phyloP scores from a whole-genome alignment of 306 rosid genomes.

The Pyrus pyrifolia region DNA sequence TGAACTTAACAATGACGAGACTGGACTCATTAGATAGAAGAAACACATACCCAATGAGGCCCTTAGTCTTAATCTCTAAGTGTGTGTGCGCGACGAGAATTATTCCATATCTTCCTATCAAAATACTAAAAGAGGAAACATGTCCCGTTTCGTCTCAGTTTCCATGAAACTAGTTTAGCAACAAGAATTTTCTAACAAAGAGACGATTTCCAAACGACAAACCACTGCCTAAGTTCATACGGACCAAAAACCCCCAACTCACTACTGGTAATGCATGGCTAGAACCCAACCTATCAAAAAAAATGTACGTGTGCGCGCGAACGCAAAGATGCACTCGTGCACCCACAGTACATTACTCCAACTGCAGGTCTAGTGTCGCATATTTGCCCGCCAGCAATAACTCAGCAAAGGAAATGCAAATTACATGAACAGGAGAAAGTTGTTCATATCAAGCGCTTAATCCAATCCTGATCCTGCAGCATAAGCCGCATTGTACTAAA shows the following conservation, averaged over 20 bases:
- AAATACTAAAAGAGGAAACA: too few species aligned
- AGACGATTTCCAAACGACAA: too few species aligned
- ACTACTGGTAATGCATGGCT: neutral
- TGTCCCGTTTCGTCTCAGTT: too few species aligned
- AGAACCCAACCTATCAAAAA: neutral
- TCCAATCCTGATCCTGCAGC: neutral
- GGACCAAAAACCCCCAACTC: neutral
- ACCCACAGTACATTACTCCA: neutral
- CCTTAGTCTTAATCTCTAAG: too few species aligned
- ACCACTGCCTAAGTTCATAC: too few species aligned
- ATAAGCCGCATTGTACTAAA: neutral
- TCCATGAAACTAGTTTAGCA: too few species aligned
- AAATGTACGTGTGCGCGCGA: neutral
- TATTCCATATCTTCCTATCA: too few species aligned
- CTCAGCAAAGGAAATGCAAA: neutral
- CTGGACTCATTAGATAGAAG: neutral
- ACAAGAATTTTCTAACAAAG: too few species aligned
- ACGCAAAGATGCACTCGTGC: neutral
- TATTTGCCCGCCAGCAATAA: neutral
- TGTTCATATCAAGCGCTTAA: constrained; percentile 6
- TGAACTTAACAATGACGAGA: too few species aligned
- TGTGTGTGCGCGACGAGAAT: too few species aligned
- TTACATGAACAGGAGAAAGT: neutral
- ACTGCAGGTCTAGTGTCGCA: neutral
- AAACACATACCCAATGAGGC: neutral